Conservation (phyloP, 75 land plant genomes). For the Picea sitchensis region DNA sequence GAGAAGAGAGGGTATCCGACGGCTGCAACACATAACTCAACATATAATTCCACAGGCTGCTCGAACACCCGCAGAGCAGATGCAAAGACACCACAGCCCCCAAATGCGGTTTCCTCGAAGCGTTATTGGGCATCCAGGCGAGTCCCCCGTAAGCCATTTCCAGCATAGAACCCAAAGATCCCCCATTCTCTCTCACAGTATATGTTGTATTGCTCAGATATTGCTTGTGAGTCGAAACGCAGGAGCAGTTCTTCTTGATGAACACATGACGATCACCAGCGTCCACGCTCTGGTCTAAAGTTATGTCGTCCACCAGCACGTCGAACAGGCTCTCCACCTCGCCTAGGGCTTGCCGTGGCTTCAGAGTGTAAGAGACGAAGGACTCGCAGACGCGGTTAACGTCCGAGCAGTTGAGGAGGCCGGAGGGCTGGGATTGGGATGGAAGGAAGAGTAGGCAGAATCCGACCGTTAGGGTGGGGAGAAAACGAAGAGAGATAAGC, state of each 20-base stretch:
- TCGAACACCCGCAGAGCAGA: slow-evolving; percentile 77
- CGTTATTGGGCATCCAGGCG: slow-evolving; percentile 28
- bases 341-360: slow-evolving; percentile 24
- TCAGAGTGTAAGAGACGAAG: slow-evolving; percentile 46
- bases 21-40: slow-evolving; percentile 59
- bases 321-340: slow-evolving; percentile 62
- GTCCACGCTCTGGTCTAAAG: slow-evolving; percentile 21
- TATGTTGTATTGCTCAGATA: slow-evolving; percentile 64
- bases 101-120: slow-evolving; percentile 19
- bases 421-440: not conserved
- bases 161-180: slow-evolving; percentile 22
- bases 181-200: slow-evolving; percentile 27
- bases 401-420: slow-evolving; percentile 57
- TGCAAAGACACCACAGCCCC: slow-evolving; percentile 49
- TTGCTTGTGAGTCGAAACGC: slow-evolving; percentile 19
- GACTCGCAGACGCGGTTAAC: slow-evolving; percentile 56
- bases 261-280: slow-evolving; percentile 22
- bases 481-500: not conserved
- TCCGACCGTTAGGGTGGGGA: not conserved
- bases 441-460: not conserved
- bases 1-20: slow-evolving; percentile 36
- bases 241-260: slow-evolving; percentile 69
- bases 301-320: slow-evolving; percentile 44
- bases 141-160: slow-evolving; percentile 34
- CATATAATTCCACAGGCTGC: slow-evolving; percentile 67